Evolutionary conservation across 352 stramenopile genomes (phyloP).

Genomic region (Globisporangium lucens): DNA sequence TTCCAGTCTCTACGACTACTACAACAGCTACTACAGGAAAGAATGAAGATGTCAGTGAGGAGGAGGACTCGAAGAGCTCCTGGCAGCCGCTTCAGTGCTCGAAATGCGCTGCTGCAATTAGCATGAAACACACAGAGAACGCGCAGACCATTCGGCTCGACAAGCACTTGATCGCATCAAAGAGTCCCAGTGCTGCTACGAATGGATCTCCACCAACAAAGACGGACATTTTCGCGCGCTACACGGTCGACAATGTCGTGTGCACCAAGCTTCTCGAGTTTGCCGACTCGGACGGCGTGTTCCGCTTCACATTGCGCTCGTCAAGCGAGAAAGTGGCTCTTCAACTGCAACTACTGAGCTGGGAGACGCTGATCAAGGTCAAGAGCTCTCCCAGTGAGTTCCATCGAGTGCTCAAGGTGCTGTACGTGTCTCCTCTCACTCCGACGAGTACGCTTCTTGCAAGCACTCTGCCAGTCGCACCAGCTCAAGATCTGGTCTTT

Average conservation of each 20-base stretch:
- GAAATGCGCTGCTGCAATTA: constrained; percentile 36
- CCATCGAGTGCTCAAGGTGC: constrained; percentile 63
- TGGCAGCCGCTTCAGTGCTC: constrained; percentile 44
- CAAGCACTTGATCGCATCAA: constrained; percentile 51
- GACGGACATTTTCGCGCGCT: constrained; percentile 52
- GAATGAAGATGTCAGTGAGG: background rate
- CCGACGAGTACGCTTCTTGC: background rate
- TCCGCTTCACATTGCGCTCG: constrained; percentile 47
- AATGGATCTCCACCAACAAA: background rate
- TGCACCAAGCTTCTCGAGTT: constrained; percentile 62
- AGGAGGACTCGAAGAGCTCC: constrained; percentile 26
- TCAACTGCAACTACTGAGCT: constrained; percentile 61
- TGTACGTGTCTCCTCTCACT: constrained; percentile 20
- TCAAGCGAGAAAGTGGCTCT: background rate
- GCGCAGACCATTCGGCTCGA: constrained; percentile 47
- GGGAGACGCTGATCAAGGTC: constrained; percentile 60
- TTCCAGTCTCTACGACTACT: background rate
- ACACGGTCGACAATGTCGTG: constrained; percentile 74
- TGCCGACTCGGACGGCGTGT: constrained; percentile 69
- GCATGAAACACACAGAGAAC: constrained; percentile 35
- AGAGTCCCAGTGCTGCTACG: background rate
- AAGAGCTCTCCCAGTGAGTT: constrained; percentile 25
- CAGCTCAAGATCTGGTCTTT: constrained; percentile 36
- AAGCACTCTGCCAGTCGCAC: constrained; percentile 4
- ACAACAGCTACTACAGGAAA: background rate